Percentiles rank a stretch among this genome's conserved stretches.
phyloP scores from a whole-genome alignment of 164 flowering plant species.

The Dillenia turbinata region DNA sequence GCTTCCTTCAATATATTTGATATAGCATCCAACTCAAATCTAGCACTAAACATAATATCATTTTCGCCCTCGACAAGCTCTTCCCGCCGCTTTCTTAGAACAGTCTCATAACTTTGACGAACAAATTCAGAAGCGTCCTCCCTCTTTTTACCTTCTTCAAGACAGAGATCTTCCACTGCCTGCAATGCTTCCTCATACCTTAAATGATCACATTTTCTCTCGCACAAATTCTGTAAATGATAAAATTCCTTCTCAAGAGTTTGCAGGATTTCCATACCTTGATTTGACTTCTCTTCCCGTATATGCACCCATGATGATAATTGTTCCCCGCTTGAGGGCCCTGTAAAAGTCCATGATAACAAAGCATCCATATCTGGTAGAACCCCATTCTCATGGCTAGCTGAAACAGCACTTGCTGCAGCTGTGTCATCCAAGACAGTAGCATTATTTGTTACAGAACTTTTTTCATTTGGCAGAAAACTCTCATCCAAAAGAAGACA shows the following conservation, averaged over 20 bases:
- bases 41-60: constrained; percentile 38
- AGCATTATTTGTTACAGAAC: constrained; percentile 18
- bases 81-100: constrained; percentile 70
- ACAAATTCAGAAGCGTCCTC: constrained; percentile 37
- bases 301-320: constrained; percentile 51
- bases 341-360: constrained; percentile 77
- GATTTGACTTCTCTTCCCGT: constrained; percentile 65
- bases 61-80: constrained; percentile 57
- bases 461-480: constrained; percentile 29
- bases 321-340: constrained; percentile 61
- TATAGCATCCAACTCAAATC: constrained; percentile 78
- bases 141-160: constrained; percentile 81
- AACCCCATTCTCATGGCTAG: constrained; percentile 29
- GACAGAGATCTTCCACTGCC: constrained; percentile 67
- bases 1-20: constrained; percentile 74
- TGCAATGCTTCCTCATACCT: constrained; percentile 84
- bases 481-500: constrained; percentile 57
- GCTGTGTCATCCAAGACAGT: constrained; percentile 18
- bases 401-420: constrained; percentile 12
- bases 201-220: constrained; percentile 77
- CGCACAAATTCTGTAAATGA: constrained; percentile 70
- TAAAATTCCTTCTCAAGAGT: constrained; percentile 79
- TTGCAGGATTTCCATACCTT: constrained; percentile 68
- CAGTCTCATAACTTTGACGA: constrained; percentile 55
- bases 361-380: constrained; percentile 40